Conservation (phyloP, 2,329 filamentous ascomycete species). For the Aspergillus jensenii region DNA sequence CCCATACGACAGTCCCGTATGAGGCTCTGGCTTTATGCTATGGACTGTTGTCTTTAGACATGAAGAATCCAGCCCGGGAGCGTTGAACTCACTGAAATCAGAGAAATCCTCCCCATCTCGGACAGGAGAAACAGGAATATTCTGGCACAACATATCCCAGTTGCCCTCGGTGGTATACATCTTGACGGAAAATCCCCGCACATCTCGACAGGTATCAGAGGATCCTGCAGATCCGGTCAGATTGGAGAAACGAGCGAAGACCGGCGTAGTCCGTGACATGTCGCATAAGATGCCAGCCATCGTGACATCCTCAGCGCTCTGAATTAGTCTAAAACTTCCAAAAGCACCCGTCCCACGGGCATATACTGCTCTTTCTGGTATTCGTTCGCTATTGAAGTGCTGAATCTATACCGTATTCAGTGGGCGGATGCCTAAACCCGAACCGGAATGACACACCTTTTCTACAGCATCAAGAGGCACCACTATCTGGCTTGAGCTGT, state of each 20-base stretch:
- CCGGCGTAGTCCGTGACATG: constrained; percentile 34
- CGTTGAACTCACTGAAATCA: constrained; percentile 44
- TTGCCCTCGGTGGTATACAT: constrained; percentile 52
- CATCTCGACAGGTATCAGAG: constrained; percentile 48
- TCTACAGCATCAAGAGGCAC: background rate
- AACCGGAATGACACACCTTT: background rate
- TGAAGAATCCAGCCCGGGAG: constrained; percentile 49
- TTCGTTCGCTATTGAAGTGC: background rate
- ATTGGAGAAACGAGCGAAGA: constrained; percentile 48
- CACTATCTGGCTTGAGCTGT: background rate
- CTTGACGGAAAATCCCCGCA: constrained; percentile 52
- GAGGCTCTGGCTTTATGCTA: constrained; percentile 14
- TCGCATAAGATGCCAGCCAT: background rate
- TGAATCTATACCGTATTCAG: background rate
- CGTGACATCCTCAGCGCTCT: background rate
- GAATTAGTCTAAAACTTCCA: background rate
- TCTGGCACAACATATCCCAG: constrained; percentile 51
- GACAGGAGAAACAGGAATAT: constrained; percentile 28
- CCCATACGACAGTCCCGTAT: background rate
- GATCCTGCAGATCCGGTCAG: constrained; percentile 44
- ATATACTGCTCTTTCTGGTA: background rate
- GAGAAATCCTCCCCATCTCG: background rate
- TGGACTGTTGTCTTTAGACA: too few species aligned
- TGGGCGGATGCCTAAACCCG: too few species aligned
- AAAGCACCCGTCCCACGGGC: background rate